Conservation (phyloP, 176 grass and related monocot genomes). For the Panicum miliaceum region DNA sequence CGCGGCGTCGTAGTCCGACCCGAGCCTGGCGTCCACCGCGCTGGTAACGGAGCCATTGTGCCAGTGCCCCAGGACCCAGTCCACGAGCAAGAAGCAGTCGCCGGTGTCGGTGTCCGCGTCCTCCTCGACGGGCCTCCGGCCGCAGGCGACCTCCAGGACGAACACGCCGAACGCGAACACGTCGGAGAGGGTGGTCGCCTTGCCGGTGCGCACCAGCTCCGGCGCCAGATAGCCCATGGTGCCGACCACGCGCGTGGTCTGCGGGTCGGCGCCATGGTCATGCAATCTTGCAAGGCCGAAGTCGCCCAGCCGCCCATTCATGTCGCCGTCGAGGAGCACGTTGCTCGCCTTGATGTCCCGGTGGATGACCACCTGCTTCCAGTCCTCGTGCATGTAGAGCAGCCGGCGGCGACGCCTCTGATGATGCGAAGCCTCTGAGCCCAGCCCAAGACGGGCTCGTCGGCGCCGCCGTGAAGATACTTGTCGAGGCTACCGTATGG, state of each 20-base stretch:
- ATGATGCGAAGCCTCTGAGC: slow-evolving; percentile 35
- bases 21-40: slow-evolving; percentile 58
- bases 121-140: not conserved
- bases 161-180: slow-evolving; percentile 55
- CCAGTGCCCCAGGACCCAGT: slow-evolving; percentile 55
- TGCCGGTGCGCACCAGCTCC: slow-evolving; percentile 43
- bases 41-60: slow-evolving; percentile 34
- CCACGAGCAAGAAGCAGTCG: slow-evolving; percentile 36
- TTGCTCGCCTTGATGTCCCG: slow-evolving; percentile 55
- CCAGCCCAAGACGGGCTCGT: slow-evolving; percentile 24
- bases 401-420: slow-evolving; percentile 20
- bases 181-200: slow-evolving; percentile 44
- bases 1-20: slow-evolving; percentile 11
- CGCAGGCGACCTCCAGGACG: slow-evolving; percentile 45
- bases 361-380: slow-evolving; percentile 52
- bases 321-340: slow-evolving; percentile 44
- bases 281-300: slow-evolving; percentile 47
- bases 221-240: slow-evolving; percentile 54
- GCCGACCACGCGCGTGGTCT: slow-evolving; percentile 49
- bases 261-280: slow-evolving; percentile 37
- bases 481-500: slow-evolving; percentile 47
- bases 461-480: slow-evolving; percentile 13
- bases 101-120: not conserved
- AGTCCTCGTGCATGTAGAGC: slow-evolving; percentile 54
- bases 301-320: slow-evolving; percentile 45